Percentiles rank a stretch among this genome's conserved stretches.
Conservation (phyloP, 805 yeast genomes). For the Maudiozyma saulgeensis region DNA sequence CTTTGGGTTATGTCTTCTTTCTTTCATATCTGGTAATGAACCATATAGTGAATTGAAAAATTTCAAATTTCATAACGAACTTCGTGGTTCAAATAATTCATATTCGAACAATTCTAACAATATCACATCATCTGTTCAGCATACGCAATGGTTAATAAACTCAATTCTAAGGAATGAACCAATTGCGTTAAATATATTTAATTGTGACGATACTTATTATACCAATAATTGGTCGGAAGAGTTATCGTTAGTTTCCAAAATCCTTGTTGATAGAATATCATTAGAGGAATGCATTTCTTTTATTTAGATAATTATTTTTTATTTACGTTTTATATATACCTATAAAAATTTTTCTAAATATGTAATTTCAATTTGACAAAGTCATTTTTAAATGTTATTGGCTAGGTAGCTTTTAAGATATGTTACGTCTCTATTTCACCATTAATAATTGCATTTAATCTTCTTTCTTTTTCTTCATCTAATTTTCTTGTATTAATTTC, state of each 20-base stretch:
- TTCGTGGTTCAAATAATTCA: neutral
- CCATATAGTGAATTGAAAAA: slow-evolving; percentile 11
- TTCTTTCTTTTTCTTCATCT: slow-evolving; percentile 28
- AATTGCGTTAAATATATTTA: slow-evolving; percentile 10
- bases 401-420: too few relatives aligned
- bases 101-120: slow-evolving; percentile 1
- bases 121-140: slow-evolving; percentile 9
- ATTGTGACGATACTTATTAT: neutral
- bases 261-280: slow-evolving; percentile 6
- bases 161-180: slow-evolving; percentile 13
- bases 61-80: slow-evolving; percentile 2
- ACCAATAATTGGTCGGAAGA: slow-evolving; percentile 7
- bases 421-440: slow-evolving; percentile 15
- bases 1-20: slow-evolving; percentile 12
- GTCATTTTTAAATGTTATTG: neutral
- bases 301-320: neutral
- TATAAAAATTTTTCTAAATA: neutral
- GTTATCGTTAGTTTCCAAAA: slow-evolving; percentile 5
- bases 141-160: slow-evolving; percentile 15
- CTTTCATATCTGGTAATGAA: slow-evolving; percentile 12
- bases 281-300: slow-evolving; percentile 2
- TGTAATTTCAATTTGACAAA: neutral
- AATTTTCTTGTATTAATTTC: slow-evolving; percentile 28
- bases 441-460: slow-evolving; percentile 29
- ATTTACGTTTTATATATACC: neutral